These are phyloP conservation scores for Paramecium bursaria DNA, from an alignment of 73 alveolate genomes.

Conservation along the genomic window DNA sequence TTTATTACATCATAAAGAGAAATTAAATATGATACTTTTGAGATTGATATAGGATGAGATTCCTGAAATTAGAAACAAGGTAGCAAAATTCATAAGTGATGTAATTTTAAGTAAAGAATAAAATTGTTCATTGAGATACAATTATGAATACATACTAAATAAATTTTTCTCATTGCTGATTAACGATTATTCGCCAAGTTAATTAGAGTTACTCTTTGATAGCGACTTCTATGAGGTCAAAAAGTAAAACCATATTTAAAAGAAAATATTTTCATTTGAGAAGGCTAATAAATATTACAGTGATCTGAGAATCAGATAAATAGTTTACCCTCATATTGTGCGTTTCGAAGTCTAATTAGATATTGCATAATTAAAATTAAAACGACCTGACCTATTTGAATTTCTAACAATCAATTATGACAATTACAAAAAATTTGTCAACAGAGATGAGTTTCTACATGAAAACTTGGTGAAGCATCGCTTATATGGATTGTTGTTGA, in stretches of 20 bases:
- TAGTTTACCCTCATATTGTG: no score
- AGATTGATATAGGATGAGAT: constrained; percentile 36
- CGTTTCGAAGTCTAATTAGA: no score
- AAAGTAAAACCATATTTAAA: constrained; percentile 14
- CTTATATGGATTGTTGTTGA: no score
- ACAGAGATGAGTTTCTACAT: no score
- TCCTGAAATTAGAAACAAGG: constrained; percentile 49
- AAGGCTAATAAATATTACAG: constrained; percentile 35
- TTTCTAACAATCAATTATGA: no score
- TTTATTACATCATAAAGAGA: not conserved
- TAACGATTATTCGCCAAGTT: not conserved
- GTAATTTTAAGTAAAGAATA: not conserved
- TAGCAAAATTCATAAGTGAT: constrained; percentile 16
- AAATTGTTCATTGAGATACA: not conserved
- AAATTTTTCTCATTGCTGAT: not conserved
- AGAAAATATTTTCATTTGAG: constrained; percentile 28
- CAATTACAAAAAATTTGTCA: no score
- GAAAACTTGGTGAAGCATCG: no score
- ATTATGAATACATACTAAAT: constrained; percentile 11
- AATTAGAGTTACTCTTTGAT: not conserved
- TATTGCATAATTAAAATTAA: no score
- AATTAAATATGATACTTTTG: constrained; percentile 12
- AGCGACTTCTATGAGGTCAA: constrained; percentile 44
- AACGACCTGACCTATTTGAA: no score
- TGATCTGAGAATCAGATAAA: constrained; percentile 7